Evolutionary conservation across 371 early-diverging fungal species (phyloP), one percentile per base, ranked within the genome.

Genomic region (Apophysomyces ossiformis): DNA sequence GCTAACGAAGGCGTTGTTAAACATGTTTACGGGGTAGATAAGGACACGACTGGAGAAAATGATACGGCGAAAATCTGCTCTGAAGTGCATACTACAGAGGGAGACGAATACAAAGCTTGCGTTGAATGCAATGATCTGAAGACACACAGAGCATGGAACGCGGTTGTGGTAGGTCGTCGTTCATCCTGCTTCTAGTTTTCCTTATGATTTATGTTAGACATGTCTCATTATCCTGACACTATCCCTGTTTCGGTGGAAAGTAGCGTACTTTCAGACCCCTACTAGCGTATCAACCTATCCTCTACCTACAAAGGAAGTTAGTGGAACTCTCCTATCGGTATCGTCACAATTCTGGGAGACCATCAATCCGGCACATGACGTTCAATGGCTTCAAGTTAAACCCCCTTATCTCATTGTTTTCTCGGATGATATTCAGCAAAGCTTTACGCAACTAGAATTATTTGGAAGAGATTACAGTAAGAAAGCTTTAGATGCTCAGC

Each of bases 111-210:
- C n/a, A 76, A 71, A 39, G 65, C 71, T 1, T 73, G 73, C 37
- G 73, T 73, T 36, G 76, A 73, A 5, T 73, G 73, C 50, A 73
- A 76, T 56, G 69, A 71, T 12, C 71, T 73, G 18, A 76, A 76
- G 39, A 76, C 71, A 4, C 76, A 76, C 38, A 54, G 76, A 39
- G 71, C 73, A 2, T 59, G 61, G 9, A 73, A 69, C 32, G 69
- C 76, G 7, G 62, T 76, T 43, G 66, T 76, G 71, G 76, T 76
- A 76, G 64, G 11, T 41, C 11, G 21, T 18, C 35, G 61, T 46
- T 60, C 54, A 44, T 16, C 37, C 12, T 26, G 21, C 32, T 66
- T 39, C 15, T 37, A 7, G 1, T 18, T 54, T 38, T 60, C 36
- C 46, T 38, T 44, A 21, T n/a, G 12, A n/a, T 38, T 32, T 8